Conservation (phyloP, 1,284 basidiomycete genomes). For the Leccinum cinnamomeum region DNA sequence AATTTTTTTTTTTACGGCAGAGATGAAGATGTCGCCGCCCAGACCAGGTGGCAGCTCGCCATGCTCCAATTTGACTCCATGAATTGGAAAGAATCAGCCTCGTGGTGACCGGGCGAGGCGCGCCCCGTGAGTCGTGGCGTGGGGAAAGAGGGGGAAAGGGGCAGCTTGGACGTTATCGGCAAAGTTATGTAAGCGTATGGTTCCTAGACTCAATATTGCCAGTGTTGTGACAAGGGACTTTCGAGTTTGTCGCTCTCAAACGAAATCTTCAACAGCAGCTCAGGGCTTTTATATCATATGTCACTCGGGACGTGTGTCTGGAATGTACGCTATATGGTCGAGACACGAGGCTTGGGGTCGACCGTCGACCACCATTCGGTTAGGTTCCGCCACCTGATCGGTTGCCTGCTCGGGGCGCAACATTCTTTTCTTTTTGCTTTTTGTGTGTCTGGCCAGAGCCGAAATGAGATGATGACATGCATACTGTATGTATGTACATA, state of each 20-base stretch:
- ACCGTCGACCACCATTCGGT: neutral
- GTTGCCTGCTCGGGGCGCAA: neutral
- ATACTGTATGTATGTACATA: neutral
- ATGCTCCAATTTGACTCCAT: neutral
- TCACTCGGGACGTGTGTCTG: constrained; percentile 49
- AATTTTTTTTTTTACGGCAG: constrained; percentile 11
- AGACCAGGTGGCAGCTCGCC: neutral
- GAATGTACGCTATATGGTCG: constrained; percentile 19
- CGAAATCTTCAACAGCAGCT: neutral
- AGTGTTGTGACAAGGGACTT: neutral
- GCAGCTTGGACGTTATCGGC: neutral
- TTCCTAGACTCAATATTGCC: neutral
- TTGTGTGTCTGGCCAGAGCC: neutral
- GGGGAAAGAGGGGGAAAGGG: neutral
- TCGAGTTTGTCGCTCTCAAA: neutral
- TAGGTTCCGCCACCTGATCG: constrained; percentile 7
- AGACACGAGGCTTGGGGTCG: neutral
- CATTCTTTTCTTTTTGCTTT: neutral
- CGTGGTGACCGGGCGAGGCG: constrained; percentile 2
- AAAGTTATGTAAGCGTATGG: neutral
- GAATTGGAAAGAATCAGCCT: constrained; percentile 11
- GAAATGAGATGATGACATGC: constrained; percentile 6
- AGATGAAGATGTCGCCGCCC: neutral
- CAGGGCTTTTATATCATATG: neutral
- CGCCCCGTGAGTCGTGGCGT: constrained; percentile 29